Conservation (phyloP, 2,329 filamentous ascomycete genomes). For the Ustilaginoidea virens region DNA sequence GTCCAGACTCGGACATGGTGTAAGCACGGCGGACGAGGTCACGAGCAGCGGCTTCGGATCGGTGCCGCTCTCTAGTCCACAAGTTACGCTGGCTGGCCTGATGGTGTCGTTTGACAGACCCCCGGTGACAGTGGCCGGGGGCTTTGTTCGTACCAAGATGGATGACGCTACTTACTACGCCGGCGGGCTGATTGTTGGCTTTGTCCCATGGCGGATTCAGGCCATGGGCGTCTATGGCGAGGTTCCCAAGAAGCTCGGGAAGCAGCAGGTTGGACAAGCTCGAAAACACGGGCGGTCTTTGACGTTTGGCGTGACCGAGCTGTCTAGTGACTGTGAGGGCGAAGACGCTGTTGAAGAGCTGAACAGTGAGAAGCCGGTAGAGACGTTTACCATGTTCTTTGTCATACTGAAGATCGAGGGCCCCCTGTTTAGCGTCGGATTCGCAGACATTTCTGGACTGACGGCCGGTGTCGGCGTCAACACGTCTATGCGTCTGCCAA, state of each 20-base stretch:
- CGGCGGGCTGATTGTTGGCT: conserved; percentile 20
- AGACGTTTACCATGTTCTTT: conserved; percentile 16
- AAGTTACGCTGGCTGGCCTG: conserved; percentile 14
- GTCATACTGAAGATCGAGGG: conserved; percentile 22
- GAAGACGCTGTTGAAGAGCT: too few relatives aligned
- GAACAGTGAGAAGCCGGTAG: too few relatives aligned
- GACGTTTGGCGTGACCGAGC: too few relatives aligned
- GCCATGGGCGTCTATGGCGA: conserved; percentile 24
- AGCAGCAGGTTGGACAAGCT: background rate
- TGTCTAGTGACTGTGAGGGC: too few relatives aligned
- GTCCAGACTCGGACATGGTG: too few relatives aligned
- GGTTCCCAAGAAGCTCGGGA: conserved; percentile 4
- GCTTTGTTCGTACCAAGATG: conserved; percentile 14
- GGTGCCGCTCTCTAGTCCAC: too few relatives aligned
- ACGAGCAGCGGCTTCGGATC: too few relatives aligned
- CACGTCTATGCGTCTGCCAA: conserved; percentile 15
- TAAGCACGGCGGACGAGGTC: too few relatives aligned
- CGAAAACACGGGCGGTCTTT: too few relatives aligned
- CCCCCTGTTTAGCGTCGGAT: conserved; percentile 20
- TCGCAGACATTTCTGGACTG: conserved; percentile 20
- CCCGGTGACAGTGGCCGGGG: conserved; percentile 20
- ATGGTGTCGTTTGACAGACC: conserved; percentile 16
- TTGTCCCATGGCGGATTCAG: conserved; percentile 19
- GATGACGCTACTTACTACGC: conserved; percentile 15
- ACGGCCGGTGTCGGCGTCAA: conserved; percentile 26